Evolutionary conservation across 1,139 yeast genomes (phyloP).

Genomic region (Diutina sp.): DNA sequence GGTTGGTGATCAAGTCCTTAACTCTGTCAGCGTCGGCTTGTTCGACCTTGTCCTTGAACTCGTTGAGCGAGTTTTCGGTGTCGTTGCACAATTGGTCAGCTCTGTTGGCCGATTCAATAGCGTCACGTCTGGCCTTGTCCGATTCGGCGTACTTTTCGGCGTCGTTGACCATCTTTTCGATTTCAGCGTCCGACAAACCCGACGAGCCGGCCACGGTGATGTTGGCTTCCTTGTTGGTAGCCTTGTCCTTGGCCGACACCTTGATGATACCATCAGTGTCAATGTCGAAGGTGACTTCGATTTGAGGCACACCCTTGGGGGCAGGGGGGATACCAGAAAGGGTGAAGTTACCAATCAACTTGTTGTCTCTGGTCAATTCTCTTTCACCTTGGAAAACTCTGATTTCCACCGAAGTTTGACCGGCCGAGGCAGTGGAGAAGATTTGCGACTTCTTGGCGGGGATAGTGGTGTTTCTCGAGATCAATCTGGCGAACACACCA

Average conservation of each 20-base stretch:
- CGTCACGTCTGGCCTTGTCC: conserved; percentile 89
- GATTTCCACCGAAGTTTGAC: conserved; percentile 97
- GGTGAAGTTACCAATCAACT: conserved; percentile 95
- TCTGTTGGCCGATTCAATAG: conserved; percentile 92
- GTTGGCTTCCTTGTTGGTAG: conserved; percentile 95
- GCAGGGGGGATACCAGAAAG: conserved; percentile 97
- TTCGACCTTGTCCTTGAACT: conserved; percentile 88
- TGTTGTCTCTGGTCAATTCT: conserved; percentile 97
- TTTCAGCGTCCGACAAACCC: conserved; percentile 91
- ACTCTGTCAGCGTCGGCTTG: conserved; percentile 81
- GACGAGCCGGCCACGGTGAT: conserved; percentile 98
- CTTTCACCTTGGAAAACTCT: conserved; percentile 99
- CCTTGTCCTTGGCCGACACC: conserved; percentile 97
- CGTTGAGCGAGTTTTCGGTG: conserved; percentile 88
- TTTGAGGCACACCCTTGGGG: conserved; percentile 99
- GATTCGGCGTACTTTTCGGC: conserved; percentile 97
- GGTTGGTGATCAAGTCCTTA: conserved; percentile 58
- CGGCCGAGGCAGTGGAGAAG: conserved; percentile 97
- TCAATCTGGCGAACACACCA: conserved; percentile 96
- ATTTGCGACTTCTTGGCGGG: conserved; percentile 96
- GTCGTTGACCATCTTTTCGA: conserved; percentile 96
- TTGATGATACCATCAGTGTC: conserved; percentile 99
- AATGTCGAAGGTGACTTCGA: conserved; percentile 94
- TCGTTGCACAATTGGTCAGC: conserved; percentile 96
- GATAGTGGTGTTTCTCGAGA: conserved; percentile 94